Evolutionary conservation across 208 protist genomes (phyloP), one percentile per base, ranked within the genome.

Genomic region (Crithidia fasciculata): DNA sequence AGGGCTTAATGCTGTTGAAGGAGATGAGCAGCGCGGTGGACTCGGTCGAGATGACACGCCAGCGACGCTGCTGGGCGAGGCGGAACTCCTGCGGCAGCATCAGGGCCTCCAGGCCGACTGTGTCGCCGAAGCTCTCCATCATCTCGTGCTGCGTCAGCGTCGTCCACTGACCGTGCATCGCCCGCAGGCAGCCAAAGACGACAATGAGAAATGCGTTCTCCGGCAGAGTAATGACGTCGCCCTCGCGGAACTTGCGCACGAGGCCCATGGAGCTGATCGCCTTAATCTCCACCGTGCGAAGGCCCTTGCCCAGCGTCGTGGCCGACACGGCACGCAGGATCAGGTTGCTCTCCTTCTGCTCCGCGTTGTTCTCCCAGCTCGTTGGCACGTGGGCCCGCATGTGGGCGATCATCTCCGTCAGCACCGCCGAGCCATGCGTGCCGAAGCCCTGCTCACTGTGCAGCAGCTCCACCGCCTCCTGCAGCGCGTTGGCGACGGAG

Each of bases 1-100:
- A 92, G 7, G 89, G 89, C 50, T 87, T 83, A 50, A 94, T 86
- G 73, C 74, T 89, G 50, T 89, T 82, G 73, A 89, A 94, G 12
- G 86, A 88, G 62, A 94, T 90, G 77, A 90, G 68, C 52, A 94
- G 76, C 76, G 81, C 67, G 43, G 86, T 89, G n/a, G 86, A 82
- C 57, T 90, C 85, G 39, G 80, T 83, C 39, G 85, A 87, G 39
- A 88, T 78, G 18, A 92, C 86, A 52, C 82, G 77, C 87, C 86
- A 94, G 64, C 75, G 80, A 13, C 76, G 79, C 70, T 87, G 74
- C 65, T 89, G 72, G 16, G 82, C 80, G 19, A 82, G 54, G 15
- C 80, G 80, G 53, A 88, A 72, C 54, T 80, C 69, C 60, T 68
- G 65, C n/a, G 84, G 88, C 60, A 88, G 63, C 61, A 92, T 68